Conservation (phyloP, 495 filamentous ascomycete species). For the Bryoglossum gracile region DNA sequence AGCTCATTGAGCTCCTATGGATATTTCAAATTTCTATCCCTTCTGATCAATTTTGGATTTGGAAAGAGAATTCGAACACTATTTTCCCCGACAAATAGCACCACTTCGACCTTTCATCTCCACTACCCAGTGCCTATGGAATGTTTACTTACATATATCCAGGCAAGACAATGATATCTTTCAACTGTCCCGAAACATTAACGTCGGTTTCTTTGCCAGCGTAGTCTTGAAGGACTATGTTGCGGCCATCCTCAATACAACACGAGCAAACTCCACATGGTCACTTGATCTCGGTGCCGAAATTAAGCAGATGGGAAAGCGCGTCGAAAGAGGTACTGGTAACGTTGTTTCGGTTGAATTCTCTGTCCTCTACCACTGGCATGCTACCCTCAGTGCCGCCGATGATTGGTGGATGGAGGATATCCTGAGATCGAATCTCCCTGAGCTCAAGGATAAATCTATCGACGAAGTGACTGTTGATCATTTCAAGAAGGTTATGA, state of each 20-base stretch:
- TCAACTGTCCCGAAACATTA: slow-evolving; percentile 73
- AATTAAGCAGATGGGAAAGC: slow-evolving; percentile 38
- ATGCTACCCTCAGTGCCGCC: slow-evolving; percentile 62
- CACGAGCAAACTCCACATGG: slow-evolving; percentile 71
- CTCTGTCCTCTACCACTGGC: slow-evolving; percentile 68
- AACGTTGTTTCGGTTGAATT: slow-evolving; percentile 77
- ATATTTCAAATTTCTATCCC: too few species aligned
- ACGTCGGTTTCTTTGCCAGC: slow-evolving; percentile 80
- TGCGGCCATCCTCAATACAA: slow-evolving; percentile 75
- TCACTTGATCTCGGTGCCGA: slow-evolving; percentile 65
- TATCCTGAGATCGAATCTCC: slow-evolving; percentile 28
- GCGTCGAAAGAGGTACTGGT: slow-evolving; percentile 57
- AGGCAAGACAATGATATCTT: slow-evolving; percentile 68
- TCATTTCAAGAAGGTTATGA: slow-evolving; percentile 47
- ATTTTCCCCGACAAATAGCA: slow-evolving; percentile 28
- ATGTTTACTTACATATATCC: neutral
- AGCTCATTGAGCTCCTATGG: too few species aligned
- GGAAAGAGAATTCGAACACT: too few species aligned
- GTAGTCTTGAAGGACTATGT: slow-evolving; percentile 79
- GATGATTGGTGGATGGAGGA: slow-evolving; percentile 71
- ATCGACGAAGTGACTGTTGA: slow-evolving; percentile 43
- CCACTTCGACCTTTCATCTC: neutral
- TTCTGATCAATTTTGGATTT: too few species aligned
- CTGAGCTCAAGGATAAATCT: slow-evolving; percentile 31
- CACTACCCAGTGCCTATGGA: neutral